A percentile compares a stretch with the other conserved stretches of the same genome.
phyloP scores from a whole-genome alignment of 768 basidiomycete species.

The Agrocybe chaxingu region DNA sequence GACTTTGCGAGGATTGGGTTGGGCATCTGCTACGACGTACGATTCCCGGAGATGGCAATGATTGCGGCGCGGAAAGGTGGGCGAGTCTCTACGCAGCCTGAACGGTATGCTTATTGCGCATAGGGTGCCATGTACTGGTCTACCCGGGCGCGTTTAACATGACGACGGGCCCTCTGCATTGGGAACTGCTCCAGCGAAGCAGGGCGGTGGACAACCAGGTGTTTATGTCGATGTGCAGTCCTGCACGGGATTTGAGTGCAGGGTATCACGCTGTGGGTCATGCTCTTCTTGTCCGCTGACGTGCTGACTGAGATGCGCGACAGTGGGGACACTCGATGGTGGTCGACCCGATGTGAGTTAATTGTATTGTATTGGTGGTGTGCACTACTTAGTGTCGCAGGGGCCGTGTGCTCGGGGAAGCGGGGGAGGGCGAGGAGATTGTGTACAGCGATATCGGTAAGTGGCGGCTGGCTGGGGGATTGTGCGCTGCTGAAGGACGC shows the following conservation, averaged over 20 bases:
- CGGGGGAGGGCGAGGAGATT: slow-evolving; percentile 76
- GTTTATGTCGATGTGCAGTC: slow-evolving; percentile 95
- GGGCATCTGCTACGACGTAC: slow-evolving; percentile 94
- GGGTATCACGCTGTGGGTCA: slow-evolving; percentile 81
- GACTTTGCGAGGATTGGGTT: slow-evolving; percentile 97
- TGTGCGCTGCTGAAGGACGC: neutral
- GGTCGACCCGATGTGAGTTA: slow-evolving; percentile 80
- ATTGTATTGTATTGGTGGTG: neutral
- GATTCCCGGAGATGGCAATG: slow-evolving; percentile 93
- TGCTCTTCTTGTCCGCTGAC: neutral
- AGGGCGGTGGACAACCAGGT: slow-evolving; percentile 97
- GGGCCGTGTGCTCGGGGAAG: slow-evolving; percentile 71
- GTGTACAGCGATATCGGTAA: slow-evolving; percentile 79
- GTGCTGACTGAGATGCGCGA: neutral
- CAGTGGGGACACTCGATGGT: slow-evolving; percentile 92
- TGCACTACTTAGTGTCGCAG: slow-evolving; percentile 33
- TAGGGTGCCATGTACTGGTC: slow-evolving; percentile 83
- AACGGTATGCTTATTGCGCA: neutral
- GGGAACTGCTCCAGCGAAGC: slow-evolving; percentile 87
- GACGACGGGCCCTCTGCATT: slow-evolving; percentile 94
- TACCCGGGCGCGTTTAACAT: slow-evolving; percentile 96
- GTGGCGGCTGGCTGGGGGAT: slow-evolving; percentile 20
- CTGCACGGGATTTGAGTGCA: slow-evolving; percentile 79
- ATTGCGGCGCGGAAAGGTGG: slow-evolving; percentile 82
- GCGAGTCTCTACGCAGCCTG: slow-evolving; percentile 8